Base-by-base conservation (phyloP, 2,329 filamentous ascomycete genomes). In the Cladophialophora bantiana region DNA sequence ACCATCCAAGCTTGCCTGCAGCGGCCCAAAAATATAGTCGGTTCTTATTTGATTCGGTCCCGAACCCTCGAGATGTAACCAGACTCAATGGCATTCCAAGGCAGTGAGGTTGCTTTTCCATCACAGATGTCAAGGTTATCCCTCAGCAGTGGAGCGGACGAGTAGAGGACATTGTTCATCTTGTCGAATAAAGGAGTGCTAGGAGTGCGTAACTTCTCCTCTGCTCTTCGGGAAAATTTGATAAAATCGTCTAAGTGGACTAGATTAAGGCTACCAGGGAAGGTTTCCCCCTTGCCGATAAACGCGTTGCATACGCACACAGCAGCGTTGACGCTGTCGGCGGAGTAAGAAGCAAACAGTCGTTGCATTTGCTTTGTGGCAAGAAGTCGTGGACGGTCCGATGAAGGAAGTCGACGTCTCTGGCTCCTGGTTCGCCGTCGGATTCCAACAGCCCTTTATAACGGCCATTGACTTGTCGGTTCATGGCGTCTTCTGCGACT, bases 301-400 rank as follows among this genome's bases (percentile, higher is more conserved):
- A 40, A 57, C 10, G 54, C 54, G 9, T 38, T 9, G 13, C 54
- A 57, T 38, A 57, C 20, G 35, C 35, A 57, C 9, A 20, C n/a
- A 57, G 34, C 5, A 12, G 54, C 32, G 20, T 57, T 57, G 54
- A 57, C 40, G 18, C n/a, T 38, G 9, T 15, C 7, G 18, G 31
- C 34, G 4, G 54, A 57, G 35, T 36, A 38, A 18, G 54, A 57
- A 38, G 35, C 54, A 38, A 40, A 20, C 32, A 57, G 35, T 26
- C 20, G 0, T 40, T 57, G 54, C 32, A 57, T 57, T 13, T 20
- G 5, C n/a, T 12, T 35, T 57, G 54, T 57, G 13, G 10, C 40
- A 59, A 40, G 20, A 59, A 59, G 20, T 59, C 57, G 7, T 40
- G 26, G 6, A 50, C 57, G 31, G 38, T 50, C 20, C 57, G 57